A percentile compares a stretch with the other conserved stretches of the same genome.
Conservation (phyloP, 495 filamentous ascomycete species). For the Penicillium cosmopolitanum region DNA sequence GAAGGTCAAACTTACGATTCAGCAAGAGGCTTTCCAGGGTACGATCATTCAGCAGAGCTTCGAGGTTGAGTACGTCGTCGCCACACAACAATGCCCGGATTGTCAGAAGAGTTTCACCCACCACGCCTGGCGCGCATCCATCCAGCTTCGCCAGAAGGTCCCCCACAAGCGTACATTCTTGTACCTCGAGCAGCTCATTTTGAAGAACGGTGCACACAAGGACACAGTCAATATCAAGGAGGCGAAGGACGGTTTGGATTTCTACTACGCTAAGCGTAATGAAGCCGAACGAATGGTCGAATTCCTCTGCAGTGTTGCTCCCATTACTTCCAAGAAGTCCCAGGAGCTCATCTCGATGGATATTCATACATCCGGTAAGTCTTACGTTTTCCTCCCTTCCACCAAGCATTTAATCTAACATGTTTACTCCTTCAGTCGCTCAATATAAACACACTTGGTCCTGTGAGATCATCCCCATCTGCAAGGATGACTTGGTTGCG, state of each 20-base stretch:
- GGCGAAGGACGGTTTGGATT: constrained; percentile 90
- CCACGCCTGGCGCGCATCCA: constrained; percentile 83
- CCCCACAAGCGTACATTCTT: constrained; percentile 97
- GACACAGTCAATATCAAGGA: constrained; percentile 98
- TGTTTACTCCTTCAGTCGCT: background rate
- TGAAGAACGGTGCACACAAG: constrained; percentile 89
- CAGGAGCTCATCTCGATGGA: constrained; percentile 93
- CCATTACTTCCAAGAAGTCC: constrained; percentile 64
- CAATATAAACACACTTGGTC: constrained; percentile 40
- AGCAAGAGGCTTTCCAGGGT: constrained; percentile 72
- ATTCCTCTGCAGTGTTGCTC: constrained; percentile 68
- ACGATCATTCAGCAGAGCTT: constrained; percentile 91
- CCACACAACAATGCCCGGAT: constrained; percentile 86
- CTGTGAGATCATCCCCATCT: constrained; percentile 84
- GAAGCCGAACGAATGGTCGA: constrained; percentile 92
- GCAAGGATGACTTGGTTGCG: constrained; percentile 94
- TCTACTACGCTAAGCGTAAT: constrained; percentile 86
- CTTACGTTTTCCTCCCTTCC: constrained; percentile 73
- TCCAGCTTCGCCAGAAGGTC: constrained; percentile 96
- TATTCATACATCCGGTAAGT: constrained; percentile 84
- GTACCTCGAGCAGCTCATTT: constrained; percentile 93
- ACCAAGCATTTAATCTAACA: background rate
- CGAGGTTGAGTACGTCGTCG: constrained; percentile 89
- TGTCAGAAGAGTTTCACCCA: constrained; percentile 94
- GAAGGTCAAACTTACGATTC: constrained; percentile 90